phyloP scores from a whole-genome alignment of 2,329 filamentous ascomycete genomes.

The Fusarium sororula region DNA sequence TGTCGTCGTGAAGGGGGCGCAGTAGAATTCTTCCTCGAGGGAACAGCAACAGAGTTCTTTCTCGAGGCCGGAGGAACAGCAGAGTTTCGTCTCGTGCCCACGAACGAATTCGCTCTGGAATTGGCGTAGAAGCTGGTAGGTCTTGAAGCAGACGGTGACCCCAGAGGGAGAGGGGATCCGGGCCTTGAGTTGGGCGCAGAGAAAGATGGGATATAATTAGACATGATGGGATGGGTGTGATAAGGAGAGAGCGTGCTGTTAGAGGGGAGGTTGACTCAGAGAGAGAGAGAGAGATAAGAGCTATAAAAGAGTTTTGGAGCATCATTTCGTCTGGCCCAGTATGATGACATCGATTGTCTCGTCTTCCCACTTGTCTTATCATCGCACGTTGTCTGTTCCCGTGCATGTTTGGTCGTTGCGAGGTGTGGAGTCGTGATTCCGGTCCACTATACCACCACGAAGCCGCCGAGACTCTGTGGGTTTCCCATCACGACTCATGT shows the following conservation, averaged over 20 bases:
- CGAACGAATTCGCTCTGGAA: conserved; percentile 32
- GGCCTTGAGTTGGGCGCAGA: conserved; percentile 36
- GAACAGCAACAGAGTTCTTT: conserved; percentile 15
- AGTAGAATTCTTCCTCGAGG: conserved; percentile 21
- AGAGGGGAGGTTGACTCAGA: conserved; percentile 2
- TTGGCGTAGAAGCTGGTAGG: conserved; percentile 35
- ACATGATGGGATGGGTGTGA: conserved; percentile 18
- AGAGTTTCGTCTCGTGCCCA: conserved; percentile 21
- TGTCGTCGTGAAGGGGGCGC: background rate
- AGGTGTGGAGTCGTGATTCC: conserved; percentile 28
- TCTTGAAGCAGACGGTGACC: conserved; percentile 28
- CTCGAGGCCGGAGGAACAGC: background rate
- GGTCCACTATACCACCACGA: conserved; percentile 38
- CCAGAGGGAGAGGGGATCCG: conserved; percentile 26
- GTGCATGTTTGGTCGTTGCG: conserved; percentile 6
- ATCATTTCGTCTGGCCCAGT: conserved; percentile 1
- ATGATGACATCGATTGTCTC: conserved; percentile 29
- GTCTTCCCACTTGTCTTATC: conserved; percentile 13
- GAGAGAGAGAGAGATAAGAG: conserved; percentile 18
- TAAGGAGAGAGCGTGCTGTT: background rate
- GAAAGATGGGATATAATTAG: conserved; percentile 35
- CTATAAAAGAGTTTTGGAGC: conserved; percentile 6
- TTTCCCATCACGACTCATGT: background rate
- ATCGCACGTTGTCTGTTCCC: conserved; percentile 9
- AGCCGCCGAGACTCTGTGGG: conserved; percentile 34